These are phyloP conservation scores for Lipomyces starkeyi DNA, from an alignment of 805 yeast genomes.

Conservation along the genomic window DNA sequence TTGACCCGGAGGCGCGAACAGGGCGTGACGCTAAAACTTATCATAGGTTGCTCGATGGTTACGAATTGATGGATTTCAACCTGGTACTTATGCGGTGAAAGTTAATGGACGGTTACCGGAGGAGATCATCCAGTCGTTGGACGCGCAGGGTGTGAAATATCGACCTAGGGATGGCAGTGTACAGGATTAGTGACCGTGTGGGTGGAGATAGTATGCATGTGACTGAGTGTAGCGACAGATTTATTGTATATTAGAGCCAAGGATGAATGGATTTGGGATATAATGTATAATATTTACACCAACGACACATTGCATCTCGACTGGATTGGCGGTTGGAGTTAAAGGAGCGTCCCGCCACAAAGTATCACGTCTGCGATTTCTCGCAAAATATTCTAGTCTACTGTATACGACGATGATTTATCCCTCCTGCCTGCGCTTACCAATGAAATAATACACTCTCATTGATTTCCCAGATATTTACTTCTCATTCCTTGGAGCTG, in stretches of 20 bases:
- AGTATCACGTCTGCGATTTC: no score
- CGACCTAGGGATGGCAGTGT: slow-evolving; percentile 90
- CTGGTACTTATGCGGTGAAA: slow-evolving; percentile 90
- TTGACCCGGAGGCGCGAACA: background rate
- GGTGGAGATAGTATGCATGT: no score
- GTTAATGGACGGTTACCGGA: slow-evolving; percentile 91
- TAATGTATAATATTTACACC: background rate
- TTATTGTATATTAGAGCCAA: background rate
- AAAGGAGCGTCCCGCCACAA: no score
- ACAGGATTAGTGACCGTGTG: slow-evolving; percentile 45
- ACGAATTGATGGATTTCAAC: slow-evolving; percentile 83
- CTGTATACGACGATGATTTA: no score
- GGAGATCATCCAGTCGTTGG: slow-evolving; percentile 76
- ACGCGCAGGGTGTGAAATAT: slow-evolving; percentile 76
- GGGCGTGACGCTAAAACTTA: background rate
- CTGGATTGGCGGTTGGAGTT: no score
- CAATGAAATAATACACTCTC: no score
- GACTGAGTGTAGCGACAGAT: background rate
- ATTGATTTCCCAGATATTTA: no score
- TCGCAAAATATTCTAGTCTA: no score
- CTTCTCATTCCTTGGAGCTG: no score
- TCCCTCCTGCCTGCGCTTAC: no score
- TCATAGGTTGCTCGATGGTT: slow-evolving; percentile 80
- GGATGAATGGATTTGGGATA: background rate
- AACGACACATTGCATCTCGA: no score